Conservation (phyloP, 345 rosid genomes). For the Fremontodendron californicum region DNA sequence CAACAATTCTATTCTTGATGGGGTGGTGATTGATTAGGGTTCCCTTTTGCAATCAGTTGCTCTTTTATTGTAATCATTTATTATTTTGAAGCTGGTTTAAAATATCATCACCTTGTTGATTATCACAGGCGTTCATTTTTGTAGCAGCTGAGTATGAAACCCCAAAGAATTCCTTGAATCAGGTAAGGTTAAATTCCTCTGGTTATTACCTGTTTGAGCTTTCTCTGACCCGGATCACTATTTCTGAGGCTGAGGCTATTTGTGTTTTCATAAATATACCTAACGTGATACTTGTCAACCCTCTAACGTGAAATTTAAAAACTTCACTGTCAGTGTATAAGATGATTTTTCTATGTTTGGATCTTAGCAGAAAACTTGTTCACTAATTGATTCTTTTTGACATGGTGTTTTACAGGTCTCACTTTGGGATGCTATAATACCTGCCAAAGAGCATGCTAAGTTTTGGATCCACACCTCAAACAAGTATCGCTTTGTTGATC, state of each 20-base stretch:
- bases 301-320: not conserved
- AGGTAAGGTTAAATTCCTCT: slow-evolving; percentile 39
- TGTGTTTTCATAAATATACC: not conserved
- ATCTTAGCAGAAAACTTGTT: not conserved
- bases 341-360: not conserved
- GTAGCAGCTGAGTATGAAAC: slow-evolving; percentile 90
- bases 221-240: not conserved
- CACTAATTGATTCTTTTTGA: slow-evolving; percentile 2
- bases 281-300: not conserved
- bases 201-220: not conserved
- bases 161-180: slow-evolving; percentile 71
- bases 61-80: not conserved
- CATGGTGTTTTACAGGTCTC: slow-evolving; percentile 53
- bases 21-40: not conserved
- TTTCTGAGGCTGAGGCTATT: not conserved
- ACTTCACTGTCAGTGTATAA: no score
- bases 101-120: not conserved
- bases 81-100: not conserved
- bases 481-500: slow-evolving; percentile 92
- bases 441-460: slow-evolving; percentile 73
- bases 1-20: not conserved
- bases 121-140: slow-evolving; percentile 68
- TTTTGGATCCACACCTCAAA: slow-evolving; percentile 72
- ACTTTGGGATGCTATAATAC: slow-evolving; percentile 93
- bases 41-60: not conserved